phyloP scores from a whole-genome alignment of 1,284 basidiomycete genomes.

The Hemileccinum hortonii region DNA sequence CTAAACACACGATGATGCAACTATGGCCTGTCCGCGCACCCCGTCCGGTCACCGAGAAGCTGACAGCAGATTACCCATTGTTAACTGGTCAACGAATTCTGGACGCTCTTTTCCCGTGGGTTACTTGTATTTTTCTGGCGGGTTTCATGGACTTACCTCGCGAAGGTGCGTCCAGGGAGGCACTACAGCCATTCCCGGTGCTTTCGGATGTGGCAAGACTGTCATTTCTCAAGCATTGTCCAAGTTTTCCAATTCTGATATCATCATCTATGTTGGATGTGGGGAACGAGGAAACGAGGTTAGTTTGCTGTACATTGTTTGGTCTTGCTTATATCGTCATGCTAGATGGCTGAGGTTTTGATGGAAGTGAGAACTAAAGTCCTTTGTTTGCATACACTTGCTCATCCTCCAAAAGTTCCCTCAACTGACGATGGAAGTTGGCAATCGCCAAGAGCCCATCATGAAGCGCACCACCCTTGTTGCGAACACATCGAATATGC shows the following conservation, averaged over 20 bases:
- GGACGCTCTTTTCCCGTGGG: slow-evolving; percentile 93
- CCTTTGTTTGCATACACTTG: slow-evolving; percentile 4
- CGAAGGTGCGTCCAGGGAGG: slow-evolving; percentile 93
- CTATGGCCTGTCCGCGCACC: slow-evolving; percentile 99
- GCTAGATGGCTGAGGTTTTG: slow-evolving; percentile 96
- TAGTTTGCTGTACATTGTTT: slow-evolving; percentile 18
- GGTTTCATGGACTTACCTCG: background rate
- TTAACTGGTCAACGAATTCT: slow-evolving; percentile 97
- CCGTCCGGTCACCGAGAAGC: slow-evolving; percentile 91
- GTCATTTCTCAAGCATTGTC: slow-evolving; percentile 97
- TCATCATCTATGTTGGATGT: slow-evolving; percentile 99
- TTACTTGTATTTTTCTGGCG: slow-evolving; percentile 11
- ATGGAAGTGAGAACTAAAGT: slow-evolving; percentile 65
- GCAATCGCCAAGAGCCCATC: slow-evolving; percentile 95
- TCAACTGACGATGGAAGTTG: slow-evolving; percentile 87
- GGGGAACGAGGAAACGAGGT: slow-evolving; percentile 91
- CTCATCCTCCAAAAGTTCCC: slow-evolving; percentile 71
- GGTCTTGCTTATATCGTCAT: slow-evolving; percentile 6
- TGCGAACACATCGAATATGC: slow-evolving; percentile 99
- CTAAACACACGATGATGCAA: slow-evolving; percentile 96
- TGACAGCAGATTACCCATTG: slow-evolving; percentile 89
- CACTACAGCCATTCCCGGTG: slow-evolving; percentile 98
- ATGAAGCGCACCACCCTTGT: slow-evolving; percentile 99
- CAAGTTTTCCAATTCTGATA: slow-evolving; percentile 99
- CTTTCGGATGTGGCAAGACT: slow-evolving; percentile 98